phyloP scores from a whole-genome alignment of 2,329 filamentous ascomycete species.

The Furcasterigmium sp. region DNA sequence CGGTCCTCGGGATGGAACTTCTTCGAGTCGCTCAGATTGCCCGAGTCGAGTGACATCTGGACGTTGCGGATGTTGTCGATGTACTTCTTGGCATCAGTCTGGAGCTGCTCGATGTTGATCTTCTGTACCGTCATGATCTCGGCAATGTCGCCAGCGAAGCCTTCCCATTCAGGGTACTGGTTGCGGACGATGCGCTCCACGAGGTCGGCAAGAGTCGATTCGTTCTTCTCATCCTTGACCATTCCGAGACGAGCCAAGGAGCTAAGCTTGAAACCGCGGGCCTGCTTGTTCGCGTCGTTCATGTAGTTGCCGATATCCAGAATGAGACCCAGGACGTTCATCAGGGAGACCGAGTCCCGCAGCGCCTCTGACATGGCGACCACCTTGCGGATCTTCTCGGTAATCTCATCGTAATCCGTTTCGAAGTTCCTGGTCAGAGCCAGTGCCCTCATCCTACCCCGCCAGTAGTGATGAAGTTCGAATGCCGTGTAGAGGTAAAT shows the following conservation, averaged over 20 bases:
- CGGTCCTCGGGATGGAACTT: constrained; percentile 98
- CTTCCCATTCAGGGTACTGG: constrained; percentile 94
- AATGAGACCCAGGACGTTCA: constrained; percentile 94
- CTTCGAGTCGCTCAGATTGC: constrained; percentile 92
- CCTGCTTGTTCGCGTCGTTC: constrained; percentile 99
- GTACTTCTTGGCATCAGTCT: constrained; percentile 82
- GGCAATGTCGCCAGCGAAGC: constrained; percentile 77
- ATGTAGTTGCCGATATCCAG: constrained; percentile 99
- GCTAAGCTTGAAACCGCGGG: constrained; percentile 94
- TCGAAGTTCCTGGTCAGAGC: constrained; percentile 80
- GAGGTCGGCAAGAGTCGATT: constrained; percentile 90
- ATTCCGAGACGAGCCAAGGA: constrained; percentile 89
- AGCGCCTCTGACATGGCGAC: constrained; percentile 83
- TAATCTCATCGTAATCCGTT: constrained; percentile 86
- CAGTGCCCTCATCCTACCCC: constrained; percentile 90
- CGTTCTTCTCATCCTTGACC: constrained; percentile 99
- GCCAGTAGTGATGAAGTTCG: constrained; percentile 97
- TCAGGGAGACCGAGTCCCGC: constrained; percentile 84
- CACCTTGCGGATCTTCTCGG: constrained; percentile 78
- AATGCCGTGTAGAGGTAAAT: constrained; percentile 91
- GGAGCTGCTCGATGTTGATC: constrained; percentile 90
- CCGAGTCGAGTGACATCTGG: constrained; percentile 84
- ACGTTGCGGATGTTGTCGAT: constrained; percentile 94
- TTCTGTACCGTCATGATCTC: constrained; percentile 78
- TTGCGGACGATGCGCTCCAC: constrained; percentile 95